Conservation (phyloP, 1,284 basidiomycete species). For the Flammula alnicola region DNA sequence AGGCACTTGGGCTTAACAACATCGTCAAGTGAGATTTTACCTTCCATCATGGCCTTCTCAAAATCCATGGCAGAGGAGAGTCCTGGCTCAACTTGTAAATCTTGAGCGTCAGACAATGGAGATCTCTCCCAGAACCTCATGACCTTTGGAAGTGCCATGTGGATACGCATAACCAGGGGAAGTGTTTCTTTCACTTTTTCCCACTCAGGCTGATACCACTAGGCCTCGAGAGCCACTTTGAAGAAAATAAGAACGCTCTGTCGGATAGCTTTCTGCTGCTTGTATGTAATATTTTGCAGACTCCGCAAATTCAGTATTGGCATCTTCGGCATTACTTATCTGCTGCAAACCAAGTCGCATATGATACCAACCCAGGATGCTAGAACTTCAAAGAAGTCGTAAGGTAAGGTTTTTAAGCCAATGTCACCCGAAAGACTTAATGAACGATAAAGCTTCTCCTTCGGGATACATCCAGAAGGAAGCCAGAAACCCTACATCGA, state of each 20-base stretch:
- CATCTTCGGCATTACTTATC: constrained; percentile 18
- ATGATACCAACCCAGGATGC: constrained; percentile 40
- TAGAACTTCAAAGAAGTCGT: too few species aligned
- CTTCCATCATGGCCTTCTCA: background rate
- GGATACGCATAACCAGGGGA: constrained; percentile 3
- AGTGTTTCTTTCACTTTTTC: constrained; percentile 6
- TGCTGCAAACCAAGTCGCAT: constrained; percentile 22
- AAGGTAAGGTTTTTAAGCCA: background rate
- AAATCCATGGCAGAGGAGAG: constrained; percentile 10
- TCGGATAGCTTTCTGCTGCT: constrained; percentile 17
- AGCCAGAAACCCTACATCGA: constrained; percentile 24
- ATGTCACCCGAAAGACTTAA: background rate
- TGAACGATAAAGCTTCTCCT: constrained; percentile 42
- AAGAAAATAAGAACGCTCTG: constrained; percentile 25
- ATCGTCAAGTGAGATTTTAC: constrained; percentile 2
- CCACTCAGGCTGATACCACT: constrained; percentile 23
- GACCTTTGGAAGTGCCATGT: background rate
- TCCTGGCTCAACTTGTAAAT: constrained; percentile 1
- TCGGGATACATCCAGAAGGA: constrained; percentile 43
- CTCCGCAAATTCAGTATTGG: constrained; percentile 8
- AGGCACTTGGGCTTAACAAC: constrained; percentile 21
- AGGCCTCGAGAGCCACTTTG: constrained; percentile 32
- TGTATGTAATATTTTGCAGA: constrained; percentile 21
- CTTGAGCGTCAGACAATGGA: background rate
- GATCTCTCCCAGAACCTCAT: constrained; percentile 19